A percentile compares a stretch with the other conserved stretches of the same genome.
Evolutionary conservation across 1,284 basidiomycete species (phyloP).

Genomic region (Ustilago lituana): DNA sequence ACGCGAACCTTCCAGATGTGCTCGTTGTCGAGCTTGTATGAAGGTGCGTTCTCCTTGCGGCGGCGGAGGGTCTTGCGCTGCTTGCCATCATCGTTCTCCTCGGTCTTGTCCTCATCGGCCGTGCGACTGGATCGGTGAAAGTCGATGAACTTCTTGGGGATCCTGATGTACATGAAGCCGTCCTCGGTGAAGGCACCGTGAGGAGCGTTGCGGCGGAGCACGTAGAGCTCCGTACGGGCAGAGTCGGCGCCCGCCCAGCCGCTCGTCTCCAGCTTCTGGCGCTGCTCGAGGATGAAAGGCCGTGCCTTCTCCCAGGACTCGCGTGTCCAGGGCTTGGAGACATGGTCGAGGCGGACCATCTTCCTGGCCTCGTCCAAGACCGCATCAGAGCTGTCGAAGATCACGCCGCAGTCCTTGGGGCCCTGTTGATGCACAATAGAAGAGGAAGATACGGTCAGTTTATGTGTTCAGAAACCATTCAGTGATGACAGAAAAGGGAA

Average conservation of each 20-base stretch:
- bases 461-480: no score
- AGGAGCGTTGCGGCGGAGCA: slow-evolving; percentile 58
- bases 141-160: slow-evolving; percentile 64
- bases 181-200: slow-evolving; percentile 61
- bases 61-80: slow-evolving; percentile 53
- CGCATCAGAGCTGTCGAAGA: slow-evolving; percentile 58
- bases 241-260: slow-evolving; percentile 57
- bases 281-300: slow-evolving; percentile 63
- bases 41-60: slow-evolving; percentile 57
- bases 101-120: slow-evolving; percentile 45
- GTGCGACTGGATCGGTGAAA: slow-evolving; percentile 54
- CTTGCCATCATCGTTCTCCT: slow-evolving; percentile 45
- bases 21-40: slow-evolving; percentile 60
- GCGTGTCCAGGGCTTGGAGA: slow-evolving; percentile 63
- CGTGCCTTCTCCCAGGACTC: slow-evolving; percentile 63
- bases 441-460: not conserved
- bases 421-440: slow-evolving; percentile 20
- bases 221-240: slow-evolving; percentile 59
- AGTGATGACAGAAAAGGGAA: not conserved
- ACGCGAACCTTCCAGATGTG: slow-evolving; percentile 61
- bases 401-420: slow-evolving; percentile 57
- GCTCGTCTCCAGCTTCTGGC: slow-evolving; percentile 61
- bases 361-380: slow-evolving; percentile 51
- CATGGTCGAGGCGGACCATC: slow-evolving; percentile 56
- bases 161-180: slow-evolving; percentile 61